Evolutionary conservation across 768 basidiomycete species (phyloP), one percentile per base, ranked within the genome.

Genomic region (Cystoderma amianthinum): DNA sequence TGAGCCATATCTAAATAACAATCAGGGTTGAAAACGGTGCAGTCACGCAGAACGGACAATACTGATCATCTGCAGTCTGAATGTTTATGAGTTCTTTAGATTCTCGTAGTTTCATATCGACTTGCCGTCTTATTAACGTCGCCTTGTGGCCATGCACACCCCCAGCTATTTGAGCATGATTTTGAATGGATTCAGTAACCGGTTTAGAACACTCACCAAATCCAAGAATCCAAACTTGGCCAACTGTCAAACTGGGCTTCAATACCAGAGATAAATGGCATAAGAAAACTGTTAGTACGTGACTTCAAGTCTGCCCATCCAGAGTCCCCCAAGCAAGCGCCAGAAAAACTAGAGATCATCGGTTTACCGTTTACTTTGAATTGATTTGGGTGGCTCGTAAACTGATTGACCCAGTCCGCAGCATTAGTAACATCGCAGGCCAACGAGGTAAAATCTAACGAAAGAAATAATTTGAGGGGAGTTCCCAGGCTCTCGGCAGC

Each of bases 261-360:
- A 34, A 75, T 51, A 53, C 74, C 62, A 69, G 72, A 65, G 61
- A 87, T 52, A 54, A 75, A 72, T 55, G 85, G 68, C 74, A 76
- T 66, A 23, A 71, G 36, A 51, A 67, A 73, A 9, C 61, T 68
- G 32, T 59, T 60, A 11, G 62, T 69, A 46, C 72, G 68, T n/a
- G 62, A 67, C 68, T 74, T 68, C 46, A 74, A 55, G 41, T 47
- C 55, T 48, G 54, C 55, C 73, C 73, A 74, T 22, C 70, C 72
- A 2, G 45, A 59, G 39, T 68, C 65, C 3, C 82, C 81, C 41
- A 86, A 69, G 30, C 72, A 76, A 48, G 74, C 75, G 30, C 76
- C 83, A 39, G 66, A 62, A 51, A 74, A 85, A 16, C 80, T 81
- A 5, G 78, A 80, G 2, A 82, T 69, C 49, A 84, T 67, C 2